Evolutionary conservation across 75 land plant species (phyloP).

Genomic region (Pseudotsuga menziesii): DNA sequence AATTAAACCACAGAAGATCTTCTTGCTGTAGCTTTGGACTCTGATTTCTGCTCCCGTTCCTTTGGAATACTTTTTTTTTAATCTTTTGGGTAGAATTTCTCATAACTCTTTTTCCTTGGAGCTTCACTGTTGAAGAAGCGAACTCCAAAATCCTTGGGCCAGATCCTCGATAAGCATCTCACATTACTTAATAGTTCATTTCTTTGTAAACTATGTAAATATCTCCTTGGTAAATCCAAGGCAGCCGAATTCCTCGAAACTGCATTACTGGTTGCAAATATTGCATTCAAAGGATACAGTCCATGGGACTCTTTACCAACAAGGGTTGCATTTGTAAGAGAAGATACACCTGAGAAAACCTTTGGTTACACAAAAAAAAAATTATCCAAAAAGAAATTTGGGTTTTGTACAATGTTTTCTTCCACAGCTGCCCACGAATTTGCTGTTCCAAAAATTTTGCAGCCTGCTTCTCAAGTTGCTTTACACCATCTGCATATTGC

Average conservation of each 20-base stretch:
- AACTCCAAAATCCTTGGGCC: not conserved
- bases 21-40: no score
- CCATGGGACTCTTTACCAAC: not conserved
- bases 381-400: no score
- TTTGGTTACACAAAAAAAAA: no score
- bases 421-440: no score
- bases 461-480: no score
- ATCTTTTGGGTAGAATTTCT: constrained; percentile 86
- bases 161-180: not conserved
- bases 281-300: not conserved
- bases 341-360: not conserved
- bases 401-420: no score
- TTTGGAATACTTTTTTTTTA: constrained; percentile 87
- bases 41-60: constrained; percentile 44
- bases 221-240: not conserved
- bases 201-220: not conserved
- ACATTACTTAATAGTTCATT: not conserved
- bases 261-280: not conserved
- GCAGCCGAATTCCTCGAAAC: not conserved
- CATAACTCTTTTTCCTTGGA: constrained; percentile 63
- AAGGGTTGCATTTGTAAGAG: not conserved
- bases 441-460: no score
- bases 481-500: no score
- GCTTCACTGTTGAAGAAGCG: constrained; percentile 48
- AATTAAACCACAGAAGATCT: no score